Base-by-base conservation (phyloP, 202 grass and related monocot species). In the Digitaria exilis region DNA sequence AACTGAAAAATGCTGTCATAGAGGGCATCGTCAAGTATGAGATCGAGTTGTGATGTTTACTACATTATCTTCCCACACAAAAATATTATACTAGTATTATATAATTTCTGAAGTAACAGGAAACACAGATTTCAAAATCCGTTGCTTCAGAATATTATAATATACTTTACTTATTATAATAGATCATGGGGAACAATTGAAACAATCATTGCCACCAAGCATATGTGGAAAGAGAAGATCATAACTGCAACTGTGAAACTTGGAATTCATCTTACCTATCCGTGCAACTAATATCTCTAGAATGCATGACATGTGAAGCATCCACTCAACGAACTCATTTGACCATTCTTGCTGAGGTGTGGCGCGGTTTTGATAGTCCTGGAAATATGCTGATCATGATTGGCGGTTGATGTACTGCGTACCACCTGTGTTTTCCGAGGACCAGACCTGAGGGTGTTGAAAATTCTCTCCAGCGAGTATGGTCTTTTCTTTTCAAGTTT, bases 291-390 rank as follows among this genome's bases (percentile, higher is more conserved):
- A 67, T 0, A 46, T 10, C n/a, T 66, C 76, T 91, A 94, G 86
- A 89, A 94, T 59, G 92, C 88, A 75, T 84, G 92, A 49, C 88
- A 94, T 71, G 84, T 89, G 80, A 94, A 94, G 62, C 92, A 94
- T 19, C 92, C 85, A 82, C 88, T 91, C 29, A 94, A 44, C 3
- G 91, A 93, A 83, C 69, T 75, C 50, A 82, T 90, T 46, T 84
- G 85, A 14, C 88, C 80, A 69, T 78, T 89, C 65, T 82, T 88
- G 80, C 42, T 71, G 48, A 94, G 87, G 30, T 91, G 77, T 59
- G 83, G 75, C 6, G 74, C 60, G 32, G 69, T 88, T 80, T 73
- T 91, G 48, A 78, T 81, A 75, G 71, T 79, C 67, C 76, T 88
- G 37, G 78, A 76, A 56, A 82, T 70, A 30, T 82, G 71, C 58